Evolutionary conservation across 495 filamentous ascomycete species (phyloP).

Genomic region (Articulospora tetracladia): DNA sequence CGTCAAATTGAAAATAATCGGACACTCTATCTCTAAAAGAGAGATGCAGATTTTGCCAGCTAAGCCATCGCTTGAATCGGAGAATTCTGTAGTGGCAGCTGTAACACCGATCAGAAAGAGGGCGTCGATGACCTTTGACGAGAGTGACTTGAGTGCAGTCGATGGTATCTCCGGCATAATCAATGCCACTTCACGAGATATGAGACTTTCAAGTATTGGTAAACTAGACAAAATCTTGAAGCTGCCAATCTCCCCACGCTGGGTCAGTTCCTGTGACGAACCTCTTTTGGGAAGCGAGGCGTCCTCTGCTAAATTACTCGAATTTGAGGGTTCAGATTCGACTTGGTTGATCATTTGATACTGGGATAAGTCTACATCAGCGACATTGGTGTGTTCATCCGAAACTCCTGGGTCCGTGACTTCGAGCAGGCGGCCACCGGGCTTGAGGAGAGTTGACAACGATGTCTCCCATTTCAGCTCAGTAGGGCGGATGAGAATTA

Average conservation of each 20-base stretch:
- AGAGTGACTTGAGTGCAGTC: background rate
- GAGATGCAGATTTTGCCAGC: conserved; percentile 4
- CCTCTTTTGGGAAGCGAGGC: too few relatives aligned
- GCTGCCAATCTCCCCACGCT: too few relatives aligned
- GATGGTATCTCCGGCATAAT: conserved; percentile 1
- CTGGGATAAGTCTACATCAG: too few relatives aligned
- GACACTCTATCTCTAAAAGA: conserved; percentile 5
- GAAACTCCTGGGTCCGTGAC: background rate
- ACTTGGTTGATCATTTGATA: too few relatives aligned
- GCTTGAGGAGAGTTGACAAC: background rate
- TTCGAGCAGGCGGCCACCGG: background rate
- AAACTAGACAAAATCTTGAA: too few relatives aligned
- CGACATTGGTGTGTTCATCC: too few relatives aligned
- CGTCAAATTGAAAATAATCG: conserved; percentile 1
- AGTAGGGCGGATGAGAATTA: background rate
- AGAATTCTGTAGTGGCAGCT: background rate
- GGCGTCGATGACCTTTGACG: background rate
- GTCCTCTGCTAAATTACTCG: too few relatives aligned
- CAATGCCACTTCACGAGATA: background rate
- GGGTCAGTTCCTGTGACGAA: too few relatives aligned
- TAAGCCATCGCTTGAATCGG: background rate
- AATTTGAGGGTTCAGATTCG: too few relatives aligned
- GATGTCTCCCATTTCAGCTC: background rate
- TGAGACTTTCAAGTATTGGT: background rate
- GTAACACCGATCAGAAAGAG: background rate